Evolutionary conservation across 2,329 filamentous ascomycete genomes (phyloP), one percentile per base, ranked within the genome.

Genomic region (Scytalidium sp.): DNA sequence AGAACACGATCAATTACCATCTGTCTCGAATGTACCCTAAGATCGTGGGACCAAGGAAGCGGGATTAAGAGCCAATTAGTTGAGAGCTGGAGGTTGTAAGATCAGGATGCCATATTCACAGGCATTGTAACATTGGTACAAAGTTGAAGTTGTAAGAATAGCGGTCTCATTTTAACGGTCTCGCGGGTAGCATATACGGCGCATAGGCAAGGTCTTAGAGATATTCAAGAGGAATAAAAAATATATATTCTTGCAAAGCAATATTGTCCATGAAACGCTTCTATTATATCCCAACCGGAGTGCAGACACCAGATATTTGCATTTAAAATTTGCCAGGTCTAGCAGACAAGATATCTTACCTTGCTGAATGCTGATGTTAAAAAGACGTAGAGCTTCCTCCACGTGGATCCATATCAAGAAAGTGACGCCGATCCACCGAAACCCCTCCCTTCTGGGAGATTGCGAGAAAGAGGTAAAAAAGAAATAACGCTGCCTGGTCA

Each of bases 1-100:
- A 85, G 74, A 93, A 84, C 68, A 83, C 81, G 56, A 91, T 97
- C 81, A 97, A 97, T 73, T 92, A 92, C 76, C 92, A 97, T 68
- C 75, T 97, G 41, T 80, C 81, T 58, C 83, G 94, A 63, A 81
- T 88, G 74, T 88, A 87, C 61, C 83, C 84, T 13, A 83, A 85
- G 67, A 75, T 95, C 75, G 80, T 85, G 72, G 79, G 86, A 63
- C 79, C 84, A 57, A 74, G 84, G 80, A 81, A 92, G 71, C 79
- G 77, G 69, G 81, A 85, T 60, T 82, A 53, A 60, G 20, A n/a
- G n/a, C n/a, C 11, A 11, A 20, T 32, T 17, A 36, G 15, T 36
- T 36, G 5, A 36, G 15, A n/a, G 13, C 32, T 41, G 22, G 45
- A 41, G 41, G 10, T n/a, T 25, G 36, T 41, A 41, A 17, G 36